phyloP scores from a whole-genome alignment of 1,139 yeast genomes.

The Nakaseomyces nivariensis region DNA sequence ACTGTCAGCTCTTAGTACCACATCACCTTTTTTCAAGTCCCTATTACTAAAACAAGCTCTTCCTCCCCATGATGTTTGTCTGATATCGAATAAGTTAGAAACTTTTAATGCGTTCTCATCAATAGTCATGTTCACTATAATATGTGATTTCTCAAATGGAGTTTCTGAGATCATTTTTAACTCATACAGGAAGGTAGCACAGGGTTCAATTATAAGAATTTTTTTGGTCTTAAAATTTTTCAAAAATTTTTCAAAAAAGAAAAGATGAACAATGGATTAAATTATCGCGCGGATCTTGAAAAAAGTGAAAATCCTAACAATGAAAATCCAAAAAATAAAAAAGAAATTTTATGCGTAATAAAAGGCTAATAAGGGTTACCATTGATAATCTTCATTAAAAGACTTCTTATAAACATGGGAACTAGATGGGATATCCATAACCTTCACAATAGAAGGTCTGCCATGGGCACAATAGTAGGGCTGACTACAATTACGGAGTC shows the following conservation, averaged over 20 bases:
- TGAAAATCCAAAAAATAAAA: neutral
- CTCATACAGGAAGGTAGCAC: too few species aligned
- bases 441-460: conserved; percentile 61
- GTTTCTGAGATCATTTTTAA: neutral
- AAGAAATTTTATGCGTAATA: too few species aligned
- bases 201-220: too few species aligned
- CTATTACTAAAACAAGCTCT: conserved; percentile 51
- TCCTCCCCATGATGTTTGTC: conserved; percentile 46
- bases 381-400: neutral
- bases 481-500: conserved; percentile 39
- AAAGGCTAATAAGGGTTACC: neutral
- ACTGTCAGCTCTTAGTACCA: conserved; percentile 33
- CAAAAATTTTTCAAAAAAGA: conserved; percentile 1
- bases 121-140: conserved; percentile 1
- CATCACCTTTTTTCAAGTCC: conserved; percentile 35
- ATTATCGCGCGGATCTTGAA: neutral
- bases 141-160: neutral
- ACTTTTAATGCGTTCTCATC: conserved; percentile 2
- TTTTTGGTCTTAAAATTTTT: neutral
- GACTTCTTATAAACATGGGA: neutral
- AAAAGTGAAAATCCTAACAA: neutral
- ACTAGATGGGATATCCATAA: conserved; percentile 26
- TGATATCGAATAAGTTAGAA: conserved; percentile 30
- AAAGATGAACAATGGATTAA: neutral
- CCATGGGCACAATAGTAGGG: conserved; percentile 90